Evolutionary conservation across 148 eudicot genomes (phyloP).

Genomic region (Rhododendron molle): DNA sequence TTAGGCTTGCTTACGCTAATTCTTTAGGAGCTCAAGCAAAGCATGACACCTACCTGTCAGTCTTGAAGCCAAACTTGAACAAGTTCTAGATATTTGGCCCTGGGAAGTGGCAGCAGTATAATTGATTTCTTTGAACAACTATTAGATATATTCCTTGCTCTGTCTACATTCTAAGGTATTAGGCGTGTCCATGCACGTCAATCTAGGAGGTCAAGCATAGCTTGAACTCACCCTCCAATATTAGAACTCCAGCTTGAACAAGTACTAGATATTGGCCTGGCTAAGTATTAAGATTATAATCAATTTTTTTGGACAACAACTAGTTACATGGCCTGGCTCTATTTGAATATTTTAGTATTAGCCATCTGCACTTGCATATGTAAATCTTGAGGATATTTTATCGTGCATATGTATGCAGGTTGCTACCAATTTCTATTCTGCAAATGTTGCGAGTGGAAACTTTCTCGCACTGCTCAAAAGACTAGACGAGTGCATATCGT

Average conservation of each 20-base stretch:
- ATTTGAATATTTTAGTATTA: background rate
- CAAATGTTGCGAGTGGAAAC: no score
- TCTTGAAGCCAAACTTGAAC: background rate
- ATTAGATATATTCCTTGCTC: background rate
- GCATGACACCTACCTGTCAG: background rate
- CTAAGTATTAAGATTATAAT: background rate
- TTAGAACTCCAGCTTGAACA: background rate
- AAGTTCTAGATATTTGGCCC: background rate
- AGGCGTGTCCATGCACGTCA: background rate
- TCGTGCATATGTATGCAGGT: no score
- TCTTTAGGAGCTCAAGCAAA: background rate
- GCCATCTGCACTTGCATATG: background rate
- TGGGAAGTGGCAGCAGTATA: background rate
- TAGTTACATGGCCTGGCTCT: background rate
- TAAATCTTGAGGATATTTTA: no score
- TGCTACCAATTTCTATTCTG: no score
- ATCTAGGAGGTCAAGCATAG: background rate
- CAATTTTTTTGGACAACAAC: background rate
- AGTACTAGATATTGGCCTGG: background rate
- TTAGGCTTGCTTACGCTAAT: background rate
- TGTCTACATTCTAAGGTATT: background rate
- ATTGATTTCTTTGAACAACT: background rate
- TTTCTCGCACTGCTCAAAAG: constrained; percentile 84
- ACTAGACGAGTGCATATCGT: constrained; percentile 96
- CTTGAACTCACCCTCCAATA: background rate